A percentile compares a stretch with the other conserved stretches of the same genome.
Conservation (phyloP, 306 rosid genomes). For the Quercus ilex region DNA sequence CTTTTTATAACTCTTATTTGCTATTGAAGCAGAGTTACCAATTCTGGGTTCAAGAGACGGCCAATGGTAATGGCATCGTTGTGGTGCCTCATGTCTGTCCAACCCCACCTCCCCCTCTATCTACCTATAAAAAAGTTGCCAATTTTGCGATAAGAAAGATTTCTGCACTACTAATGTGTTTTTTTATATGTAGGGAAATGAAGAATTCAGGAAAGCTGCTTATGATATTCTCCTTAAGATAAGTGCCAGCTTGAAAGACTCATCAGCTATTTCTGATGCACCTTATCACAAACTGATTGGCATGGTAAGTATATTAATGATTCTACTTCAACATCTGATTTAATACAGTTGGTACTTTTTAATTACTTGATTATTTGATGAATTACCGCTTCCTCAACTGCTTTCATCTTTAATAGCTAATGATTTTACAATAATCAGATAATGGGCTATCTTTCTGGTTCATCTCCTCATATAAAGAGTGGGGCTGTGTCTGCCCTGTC, state of each 20-base stretch:
- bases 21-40: neutral
- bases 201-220: conserved; percentile 74
- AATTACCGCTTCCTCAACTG: neutral
- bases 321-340: conserved; percentile 6
- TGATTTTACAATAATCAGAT: conserved; percentile 46
- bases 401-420: neutral
- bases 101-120: too few relatives aligned
- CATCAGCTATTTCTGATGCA: conserved; percentile 36
- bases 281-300: conserved; percentile 64
- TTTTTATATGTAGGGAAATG: conserved; percentile 53
- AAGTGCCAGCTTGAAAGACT: conserved; percentile 63
- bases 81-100: too few relatives aligned
- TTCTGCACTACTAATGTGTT: conserved; percentile 16
- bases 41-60: neutral
- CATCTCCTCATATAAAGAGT: conserved; percentile 86
- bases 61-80: too few relatives aligned
- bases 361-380: neutral
- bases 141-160: conserved; percentile 7
- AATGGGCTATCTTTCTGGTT: conserved; percentile 86
- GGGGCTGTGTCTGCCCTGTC: conserved; percentile 95
- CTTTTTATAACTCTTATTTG: neutral
- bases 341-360: neutral
- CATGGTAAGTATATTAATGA: conserved; percentile 59
- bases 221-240: conserved; percentile 63
- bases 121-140: neutral